Percentiles rank a stretch among this genome's conserved stretches.
Conservation (phyloP, 2,329 filamentous ascomycete species). For the Colletotrichum australisinense region DNA sequence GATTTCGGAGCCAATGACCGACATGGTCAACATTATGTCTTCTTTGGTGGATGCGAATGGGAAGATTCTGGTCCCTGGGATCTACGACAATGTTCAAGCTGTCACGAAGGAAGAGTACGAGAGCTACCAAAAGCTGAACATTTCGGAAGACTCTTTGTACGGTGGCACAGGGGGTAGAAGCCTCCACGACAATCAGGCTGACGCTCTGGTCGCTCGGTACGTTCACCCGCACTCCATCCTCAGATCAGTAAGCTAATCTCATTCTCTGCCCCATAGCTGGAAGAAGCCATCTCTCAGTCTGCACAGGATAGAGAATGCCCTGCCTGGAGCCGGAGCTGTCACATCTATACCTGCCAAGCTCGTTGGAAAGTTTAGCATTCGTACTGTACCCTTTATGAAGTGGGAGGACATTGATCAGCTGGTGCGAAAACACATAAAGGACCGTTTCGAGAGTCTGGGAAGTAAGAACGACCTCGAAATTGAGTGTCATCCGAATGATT, state of each 20-base stretch:
- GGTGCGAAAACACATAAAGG: slow-evolving; percentile 85
- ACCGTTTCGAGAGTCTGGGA: slow-evolving; percentile 84
- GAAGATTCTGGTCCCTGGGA: slow-evolving; percentile 91
- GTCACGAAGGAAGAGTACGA: slow-evolving; percentile 86
- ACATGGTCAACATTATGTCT: slow-evolving; percentile 84
- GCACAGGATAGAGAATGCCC: slow-evolving; percentile 95
- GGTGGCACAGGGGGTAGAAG: slow-evolving; percentile 91
- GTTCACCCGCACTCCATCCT: neutral
- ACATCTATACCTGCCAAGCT: slow-evolving; percentile 99
- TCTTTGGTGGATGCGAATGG: slow-evolving; percentile 89
- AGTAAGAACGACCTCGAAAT: slow-evolving; percentile 93
- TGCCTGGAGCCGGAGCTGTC: slow-evolving; percentile 92
- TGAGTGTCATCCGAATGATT: slow-evolving; percentile 91
- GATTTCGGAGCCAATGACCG: slow-evolving; percentile 98
- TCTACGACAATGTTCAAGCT: slow-evolving; percentile 91
- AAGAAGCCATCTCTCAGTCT: slow-evolving; percentile 92
- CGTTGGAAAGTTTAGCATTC: slow-evolving; percentile 97
- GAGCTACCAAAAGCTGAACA: slow-evolving; percentile 90
- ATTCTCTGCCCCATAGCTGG: slow-evolving; percentile 74
- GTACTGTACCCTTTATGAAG: slow-evolving; percentile 98
- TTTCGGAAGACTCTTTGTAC: slow-evolving; percentile 95
- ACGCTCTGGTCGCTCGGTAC: slow-evolving; percentile 21
- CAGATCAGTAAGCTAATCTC: accelerated
- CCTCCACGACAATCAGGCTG: slow-evolving; percentile 50
- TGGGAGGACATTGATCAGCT: slow-evolving; percentile 86